These are phyloP conservation scores for Knoxia roxburghii DNA, from an alignment of 257 asterid genomes.

Conservation along the genomic window DNA sequence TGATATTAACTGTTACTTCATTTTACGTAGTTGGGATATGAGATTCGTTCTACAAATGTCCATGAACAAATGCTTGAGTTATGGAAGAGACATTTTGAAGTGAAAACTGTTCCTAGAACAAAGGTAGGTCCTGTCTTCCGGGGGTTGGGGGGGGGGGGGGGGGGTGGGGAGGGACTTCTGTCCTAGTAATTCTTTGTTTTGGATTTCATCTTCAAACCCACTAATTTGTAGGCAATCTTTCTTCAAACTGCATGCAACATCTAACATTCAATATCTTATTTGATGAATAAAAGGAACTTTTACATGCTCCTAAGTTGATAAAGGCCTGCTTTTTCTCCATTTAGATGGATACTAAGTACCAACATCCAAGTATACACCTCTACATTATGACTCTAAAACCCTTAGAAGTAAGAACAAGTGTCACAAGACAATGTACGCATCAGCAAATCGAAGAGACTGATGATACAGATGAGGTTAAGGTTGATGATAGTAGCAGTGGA, in stretches of 20 bases:
- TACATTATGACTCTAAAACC: slow-evolving; percentile 62
- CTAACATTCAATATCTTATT: neutral
- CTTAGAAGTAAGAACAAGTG: slow-evolving; percentile 23
- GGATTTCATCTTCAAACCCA: neutral
- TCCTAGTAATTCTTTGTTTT: neutral
- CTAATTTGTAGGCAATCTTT: neutral
- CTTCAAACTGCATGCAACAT: neutral
- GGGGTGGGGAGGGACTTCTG: no score
- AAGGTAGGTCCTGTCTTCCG: slow-evolving; percentile 73
- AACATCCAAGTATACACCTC: slow-evolving; percentile 89
- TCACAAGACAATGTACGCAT: slow-evolving; percentile 23
- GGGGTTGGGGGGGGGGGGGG: no score
- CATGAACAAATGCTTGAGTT: slow-evolving; percentile 85
- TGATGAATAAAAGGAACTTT: neutral
- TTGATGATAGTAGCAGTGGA: slow-evolving; percentile 18
- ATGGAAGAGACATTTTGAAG: slow-evolving; percentile 73
- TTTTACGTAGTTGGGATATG: slow-evolving; percentile 68
- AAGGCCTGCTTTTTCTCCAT: slow-evolving; percentile 10
- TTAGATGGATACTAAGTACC: slow-evolving; percentile 86
- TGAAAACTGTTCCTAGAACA: slow-evolving; percentile 67
- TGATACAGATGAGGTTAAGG: slow-evolving; percentile 38
- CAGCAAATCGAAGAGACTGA: slow-evolving; percentile 22
- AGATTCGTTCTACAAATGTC: slow-evolving; percentile 90
- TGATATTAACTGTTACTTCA: slow-evolving; percentile 1
- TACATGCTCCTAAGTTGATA: neutral